phyloP scores from a whole-genome alignment of 768 basidiomycete genomes.

The Leccinum subtestaceum region DNA sequence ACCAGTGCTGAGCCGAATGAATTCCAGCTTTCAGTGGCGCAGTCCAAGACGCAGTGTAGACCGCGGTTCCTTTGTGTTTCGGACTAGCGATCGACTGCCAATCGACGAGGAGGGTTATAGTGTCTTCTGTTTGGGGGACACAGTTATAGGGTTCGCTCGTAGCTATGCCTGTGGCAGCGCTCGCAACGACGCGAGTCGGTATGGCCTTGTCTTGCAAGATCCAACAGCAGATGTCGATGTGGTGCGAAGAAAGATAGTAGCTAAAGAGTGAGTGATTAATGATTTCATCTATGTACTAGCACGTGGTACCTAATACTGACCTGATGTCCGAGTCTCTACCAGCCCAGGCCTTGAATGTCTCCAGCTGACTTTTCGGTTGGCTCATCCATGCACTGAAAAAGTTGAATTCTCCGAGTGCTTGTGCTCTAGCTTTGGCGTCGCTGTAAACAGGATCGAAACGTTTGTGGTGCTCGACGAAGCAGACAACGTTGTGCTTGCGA shows the following conservation, averaged over 20 bases:
- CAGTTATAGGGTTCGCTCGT: conserved; percentile 88
- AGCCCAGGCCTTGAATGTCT: conserved; percentile 94
- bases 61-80: conserved; percentile 78
- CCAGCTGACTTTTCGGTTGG: conserved; percentile 91
- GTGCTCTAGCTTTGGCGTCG: conserved; percentile 79
- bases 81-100: conserved; percentile 81
- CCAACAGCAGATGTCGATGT: conserved; percentile 89
- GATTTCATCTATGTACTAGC: not conserved
- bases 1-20: conserved; percentile 90
- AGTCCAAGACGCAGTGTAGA: conserved; percentile 95
- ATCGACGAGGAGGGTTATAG: conserved; percentile 91
- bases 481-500: conserved; percentile 74
- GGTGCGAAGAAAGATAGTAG: conserved; percentile 94
- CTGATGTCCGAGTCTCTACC: conserved; percentile 94
- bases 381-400: conserved; percentile 98
- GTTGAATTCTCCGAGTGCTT: conserved; percentile 83
- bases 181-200: conserved; percentile 85
- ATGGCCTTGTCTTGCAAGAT: conserved; percentile 73
- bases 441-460: conserved; percentile 91
- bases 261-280: conserved; percentile 34
- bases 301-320: conserved; percentile 30
- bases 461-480: conserved; percentile 95
- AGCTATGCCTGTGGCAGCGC: conserved; percentile 88
- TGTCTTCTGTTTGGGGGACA: conserved; percentile 85
- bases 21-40: conserved; percentile 88